Evolutionary conservation across 2,329 filamentous ascomycete species (phyloP).

Genomic region (Ilyonectria robusta): DNA sequence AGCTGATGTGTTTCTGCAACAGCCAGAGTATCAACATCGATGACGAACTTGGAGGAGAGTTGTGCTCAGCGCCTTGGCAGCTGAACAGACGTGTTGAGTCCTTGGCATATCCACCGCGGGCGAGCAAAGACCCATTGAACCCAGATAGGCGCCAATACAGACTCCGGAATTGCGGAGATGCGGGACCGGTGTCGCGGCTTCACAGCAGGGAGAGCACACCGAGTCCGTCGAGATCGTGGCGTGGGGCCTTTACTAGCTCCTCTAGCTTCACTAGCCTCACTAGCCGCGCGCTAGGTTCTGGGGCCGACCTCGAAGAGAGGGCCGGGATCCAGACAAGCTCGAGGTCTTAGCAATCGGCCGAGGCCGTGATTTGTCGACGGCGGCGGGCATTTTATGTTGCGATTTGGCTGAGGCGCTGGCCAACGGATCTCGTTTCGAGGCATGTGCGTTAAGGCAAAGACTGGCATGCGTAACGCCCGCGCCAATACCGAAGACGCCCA

Average conservation of each 20-base stretch:
- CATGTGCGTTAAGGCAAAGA: background rate
- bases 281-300: background rate
- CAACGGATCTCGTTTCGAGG: constrained; percentile 2
- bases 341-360: background rate
- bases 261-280: background rate
- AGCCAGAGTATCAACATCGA: background rate
- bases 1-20: background rate
- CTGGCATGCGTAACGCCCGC: background rate
- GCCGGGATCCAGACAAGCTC: background rate
- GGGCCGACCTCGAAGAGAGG: background rate
- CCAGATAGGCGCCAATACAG: background rate
- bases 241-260: background rate
- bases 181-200: background rate
- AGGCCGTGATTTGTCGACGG: constrained; percentile 18
- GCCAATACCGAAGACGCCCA: background rate
- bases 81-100: background rate
- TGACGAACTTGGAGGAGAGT: background rate
- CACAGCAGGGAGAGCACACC: background rate
- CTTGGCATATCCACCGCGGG: background rate
- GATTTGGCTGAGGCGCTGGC: constrained; percentile 1
- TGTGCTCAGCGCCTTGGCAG: background rate
- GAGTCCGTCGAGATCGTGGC: background rate
- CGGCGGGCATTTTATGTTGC: background rate
- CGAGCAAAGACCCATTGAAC: background rate
- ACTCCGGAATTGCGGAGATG: too few species aligned